These are phyloP conservation scores for Fusarium sp. DNA, from an alignment of 2,329 filamentous ascomycete species.

Conservation along the genomic window DNA sequence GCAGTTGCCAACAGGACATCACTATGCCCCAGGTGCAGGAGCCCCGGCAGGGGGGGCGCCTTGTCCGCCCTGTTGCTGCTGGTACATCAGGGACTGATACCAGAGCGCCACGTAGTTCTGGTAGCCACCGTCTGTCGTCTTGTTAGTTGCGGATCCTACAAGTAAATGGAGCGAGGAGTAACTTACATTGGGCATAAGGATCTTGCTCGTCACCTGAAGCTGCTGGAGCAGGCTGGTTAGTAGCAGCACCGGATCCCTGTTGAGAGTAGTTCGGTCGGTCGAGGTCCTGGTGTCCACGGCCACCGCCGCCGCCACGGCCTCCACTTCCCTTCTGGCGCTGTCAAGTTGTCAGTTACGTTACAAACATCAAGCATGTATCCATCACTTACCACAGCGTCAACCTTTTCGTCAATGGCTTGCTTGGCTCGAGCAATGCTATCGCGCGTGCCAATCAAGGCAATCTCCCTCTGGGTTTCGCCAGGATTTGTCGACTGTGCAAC, in stretches of 20 bases:
- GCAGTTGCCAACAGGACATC: conserved; percentile 43
- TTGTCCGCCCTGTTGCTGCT: conserved; percentile 56
- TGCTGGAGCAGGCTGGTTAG: conserved; percentile 58
- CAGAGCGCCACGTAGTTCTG: conserved; percentile 83
- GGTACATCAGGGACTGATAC: conserved; percentile 75
- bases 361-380: background rate
- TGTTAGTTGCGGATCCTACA: background rate
- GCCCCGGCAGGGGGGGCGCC: conserved; percentile 51
- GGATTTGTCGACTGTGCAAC: conserved; percentile 85
- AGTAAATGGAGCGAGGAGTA: background rate
- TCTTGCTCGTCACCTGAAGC: conserved; percentile 67
- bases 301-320: conserved; percentile 54
- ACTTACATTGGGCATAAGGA: conserved; percentile 81
- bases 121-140: conserved; percentile 77
- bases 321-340: conserved; percentile 67
- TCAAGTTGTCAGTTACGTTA: conserved; percentile 43
- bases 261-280: conserved; percentile 67
- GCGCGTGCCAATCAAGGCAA: conserved; percentile 82
- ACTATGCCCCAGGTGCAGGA: conserved; percentile 53
- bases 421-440: conserved; percentile 86
- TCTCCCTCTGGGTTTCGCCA: conserved; percentile 84
- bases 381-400: conserved; percentile 83
- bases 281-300: conserved; percentile 64
- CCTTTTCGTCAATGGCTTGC: conserved; percentile 88
- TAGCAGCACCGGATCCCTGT: conserved; percentile 55